phyloP scores from a whole-genome alignment of 2,329 filamentous ascomycete species.

The Falciphora oryzae region DNA sequence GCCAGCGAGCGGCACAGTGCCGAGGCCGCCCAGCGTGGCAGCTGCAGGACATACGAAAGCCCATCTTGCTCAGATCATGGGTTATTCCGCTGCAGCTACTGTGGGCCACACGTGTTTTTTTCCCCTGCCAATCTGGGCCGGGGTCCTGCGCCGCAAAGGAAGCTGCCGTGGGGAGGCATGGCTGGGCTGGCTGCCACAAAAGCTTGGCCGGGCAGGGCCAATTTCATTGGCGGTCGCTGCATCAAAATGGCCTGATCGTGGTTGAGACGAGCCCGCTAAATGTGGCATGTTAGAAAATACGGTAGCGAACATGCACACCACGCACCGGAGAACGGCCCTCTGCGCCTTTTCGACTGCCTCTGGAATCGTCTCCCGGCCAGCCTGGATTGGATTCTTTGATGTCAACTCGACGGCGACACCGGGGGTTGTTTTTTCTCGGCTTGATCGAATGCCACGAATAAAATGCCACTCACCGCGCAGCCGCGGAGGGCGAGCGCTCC shows the following conservation, averaged over 20 bases:
- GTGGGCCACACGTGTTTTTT: not conserved
- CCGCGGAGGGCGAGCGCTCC: too few relatives aligned
- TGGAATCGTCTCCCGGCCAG: too few relatives aligned
- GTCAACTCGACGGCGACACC: not conserved
- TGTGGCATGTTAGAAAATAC: not conserved
- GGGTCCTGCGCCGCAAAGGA: not conserved
- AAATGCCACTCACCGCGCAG: too few relatives aligned
- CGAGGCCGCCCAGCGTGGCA: not conserved
- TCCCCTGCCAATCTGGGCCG: too few relatives aligned
- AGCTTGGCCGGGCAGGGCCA: not conserved
- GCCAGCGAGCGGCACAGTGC: not conserved
- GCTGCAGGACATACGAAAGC: not conserved
- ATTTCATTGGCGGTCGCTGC: not conserved
- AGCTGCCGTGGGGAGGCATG: not conserved
- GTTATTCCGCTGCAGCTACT: not conserved
- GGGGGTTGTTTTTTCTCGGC: not conserved
- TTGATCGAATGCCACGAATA: not conserved
- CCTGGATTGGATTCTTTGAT: not conserved
- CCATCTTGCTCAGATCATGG: too few relatives aligned
- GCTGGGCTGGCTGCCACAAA: not conserved
- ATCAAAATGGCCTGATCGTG: slow-evolving; percentile 3
- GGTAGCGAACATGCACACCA: not conserved
- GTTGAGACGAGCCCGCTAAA: not conserved
- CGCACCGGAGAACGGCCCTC: not conserved
- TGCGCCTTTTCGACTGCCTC: not conserved